phyloP scores from a whole-genome alignment of 2,329 filamentous ascomycete species.

The Ciborinia camelliae region DNA sequence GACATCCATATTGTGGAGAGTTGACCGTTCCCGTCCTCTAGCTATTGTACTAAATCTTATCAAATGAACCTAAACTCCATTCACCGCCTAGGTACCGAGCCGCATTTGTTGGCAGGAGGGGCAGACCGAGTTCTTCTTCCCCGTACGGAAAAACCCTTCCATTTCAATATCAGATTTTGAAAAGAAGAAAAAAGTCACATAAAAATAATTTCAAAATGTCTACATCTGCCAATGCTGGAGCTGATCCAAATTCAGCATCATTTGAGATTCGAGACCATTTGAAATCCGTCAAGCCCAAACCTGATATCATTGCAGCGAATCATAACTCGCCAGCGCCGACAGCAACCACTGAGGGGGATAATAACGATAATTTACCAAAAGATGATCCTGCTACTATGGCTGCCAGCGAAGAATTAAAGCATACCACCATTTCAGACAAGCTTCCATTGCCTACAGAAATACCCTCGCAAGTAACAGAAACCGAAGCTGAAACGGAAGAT shows the following conservation, averaged over 20 bases:
- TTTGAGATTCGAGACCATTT: conserved; percentile 22
- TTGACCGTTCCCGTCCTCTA: no score
- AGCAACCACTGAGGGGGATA: conserved; percentile 24
- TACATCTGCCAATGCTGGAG: conserved; percentile 29
- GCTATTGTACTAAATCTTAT: background rate
- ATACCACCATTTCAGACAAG: conserved; percentile 59
- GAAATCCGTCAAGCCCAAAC: conserved; percentile 20
- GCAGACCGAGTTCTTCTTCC: conserved; percentile 14
- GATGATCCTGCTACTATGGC: conserved; percentile 64
- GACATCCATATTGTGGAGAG: no score
- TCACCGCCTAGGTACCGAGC: conserved; percentile 8
- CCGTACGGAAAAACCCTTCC: background rate
- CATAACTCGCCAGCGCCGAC: conserved; percentile 32
- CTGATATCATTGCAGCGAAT: conserved; percentile 31
- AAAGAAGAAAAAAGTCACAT: background rate
- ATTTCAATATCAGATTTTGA: background rate
- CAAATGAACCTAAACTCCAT: no score
- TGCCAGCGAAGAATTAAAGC: conserved; percentile 60
- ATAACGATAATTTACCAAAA: conserved; percentile 24
- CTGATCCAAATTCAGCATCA: conserved; percentile 21
- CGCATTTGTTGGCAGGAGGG: conserved; percentile 18
- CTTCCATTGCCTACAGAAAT: conserved; percentile 48
- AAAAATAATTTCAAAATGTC: conserved; percentile 7
- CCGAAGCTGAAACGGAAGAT: conserved; percentile 37
- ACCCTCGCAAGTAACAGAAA: conserved; percentile 39